These are phyloP conservation scores for Solanum lignicaule DNA, from an alignment of 257 asterid genomes.

Conservation along the genomic window DNA sequence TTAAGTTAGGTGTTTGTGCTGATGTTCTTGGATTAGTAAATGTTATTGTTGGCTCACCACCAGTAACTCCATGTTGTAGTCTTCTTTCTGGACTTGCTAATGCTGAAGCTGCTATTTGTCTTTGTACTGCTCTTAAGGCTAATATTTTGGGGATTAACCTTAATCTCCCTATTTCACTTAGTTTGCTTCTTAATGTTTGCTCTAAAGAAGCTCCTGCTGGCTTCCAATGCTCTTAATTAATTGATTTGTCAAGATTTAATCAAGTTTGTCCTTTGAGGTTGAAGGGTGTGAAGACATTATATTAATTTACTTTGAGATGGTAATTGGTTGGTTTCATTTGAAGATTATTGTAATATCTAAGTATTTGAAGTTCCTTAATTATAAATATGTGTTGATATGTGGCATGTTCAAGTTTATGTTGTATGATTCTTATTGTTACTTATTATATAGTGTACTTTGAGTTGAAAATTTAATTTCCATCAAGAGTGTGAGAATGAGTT, in stretches of 20 bases:
- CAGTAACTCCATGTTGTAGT: neutral
- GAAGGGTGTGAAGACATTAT: too few species aligned
- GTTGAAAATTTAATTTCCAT: neutral
- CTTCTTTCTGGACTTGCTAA: neutral
- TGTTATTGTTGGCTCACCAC: neutral
- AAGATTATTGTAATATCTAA: neutral
- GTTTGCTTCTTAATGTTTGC: conserved; percentile 10
- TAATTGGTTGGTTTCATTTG: neutral
- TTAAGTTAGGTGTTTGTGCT: neutral
- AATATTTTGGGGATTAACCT: conserved; percentile 2
- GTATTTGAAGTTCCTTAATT: neutral
- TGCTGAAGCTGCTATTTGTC: neutral
- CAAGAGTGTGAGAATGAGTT: neutral
- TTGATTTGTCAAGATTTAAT: neutral
- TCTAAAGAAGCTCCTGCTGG: conserved; percentile 6
- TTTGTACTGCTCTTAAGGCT: conserved; percentile 1
- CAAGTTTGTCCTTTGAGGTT: neutral
- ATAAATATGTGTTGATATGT: neutral
- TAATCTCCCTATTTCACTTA: conserved; percentile 1
- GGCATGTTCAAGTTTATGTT: neutral
- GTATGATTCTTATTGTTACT: neutral
- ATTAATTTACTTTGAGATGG: too few species aligned
- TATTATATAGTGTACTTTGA: neutral
- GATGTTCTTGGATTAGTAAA: conserved; percentile 1
- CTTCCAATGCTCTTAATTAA: neutral